Evolutionary conservation across 257 asterid genomes (phyloP).

Genomic region (Jacaranda copaia): DNA sequence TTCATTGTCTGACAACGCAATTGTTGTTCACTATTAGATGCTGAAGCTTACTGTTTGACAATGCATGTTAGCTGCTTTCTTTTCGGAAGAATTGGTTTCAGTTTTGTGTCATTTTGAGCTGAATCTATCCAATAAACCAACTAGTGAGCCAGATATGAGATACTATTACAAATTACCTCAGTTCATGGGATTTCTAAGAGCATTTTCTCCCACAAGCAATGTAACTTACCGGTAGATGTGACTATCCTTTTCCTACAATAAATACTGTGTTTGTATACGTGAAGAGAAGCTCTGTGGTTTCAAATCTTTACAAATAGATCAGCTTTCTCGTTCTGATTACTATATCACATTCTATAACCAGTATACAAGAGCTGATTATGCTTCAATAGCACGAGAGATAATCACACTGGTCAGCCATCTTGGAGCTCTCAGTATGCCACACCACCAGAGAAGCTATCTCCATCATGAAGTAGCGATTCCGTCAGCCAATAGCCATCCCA

Average conservation of each 20-base stretch:
- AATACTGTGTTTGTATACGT: neutral
- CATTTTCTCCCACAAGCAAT: too few relatives aligned
- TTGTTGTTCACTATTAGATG: neutral
- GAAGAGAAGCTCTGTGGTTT: neutral
- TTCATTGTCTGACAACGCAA: neutral
- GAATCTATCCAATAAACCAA: neutral
- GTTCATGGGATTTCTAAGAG: too few relatives aligned
- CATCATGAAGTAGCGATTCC: conserved; percentile 84
- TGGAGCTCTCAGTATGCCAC: conserved; percentile 67
- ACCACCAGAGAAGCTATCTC: conserved; percentile 87
- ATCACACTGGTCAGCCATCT: conserved; percentile 12
- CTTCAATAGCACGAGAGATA: conserved; percentile 8
- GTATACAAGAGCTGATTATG: conserved; percentile 17
- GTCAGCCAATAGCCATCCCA: conserved; percentile 99
- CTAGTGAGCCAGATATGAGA: too few relatives aligned
- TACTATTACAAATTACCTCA: too few relatives aligned
- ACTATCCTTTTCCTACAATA: too few relatives aligned
- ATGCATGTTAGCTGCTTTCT: neutral
- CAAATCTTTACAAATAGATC: conserved; percentile 31
- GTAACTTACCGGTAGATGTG: too few relatives aligned
- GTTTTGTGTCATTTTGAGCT: neutral
- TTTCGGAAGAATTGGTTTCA: neutral
- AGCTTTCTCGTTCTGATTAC: conserved; percentile 15
- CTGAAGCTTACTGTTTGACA: neutral
- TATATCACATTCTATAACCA: neutral